Conservation (phyloP, 768 basidiomycete species). For the Amanita rubescens region DNA sequence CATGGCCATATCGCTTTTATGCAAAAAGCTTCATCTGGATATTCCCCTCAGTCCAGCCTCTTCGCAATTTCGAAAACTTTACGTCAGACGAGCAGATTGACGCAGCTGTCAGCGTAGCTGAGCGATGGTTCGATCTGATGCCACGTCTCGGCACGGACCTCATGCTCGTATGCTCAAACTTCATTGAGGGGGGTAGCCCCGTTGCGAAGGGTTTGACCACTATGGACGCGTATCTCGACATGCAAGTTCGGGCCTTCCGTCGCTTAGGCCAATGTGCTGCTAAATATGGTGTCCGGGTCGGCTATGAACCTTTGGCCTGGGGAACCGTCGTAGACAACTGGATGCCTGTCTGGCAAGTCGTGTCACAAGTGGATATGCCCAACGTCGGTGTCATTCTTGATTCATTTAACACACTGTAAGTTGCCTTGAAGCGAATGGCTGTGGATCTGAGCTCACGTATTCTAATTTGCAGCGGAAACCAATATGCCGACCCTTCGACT, state of each 20-base stretch:
- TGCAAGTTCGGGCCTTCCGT: conserved; percentile 18
- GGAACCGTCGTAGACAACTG: conserved; percentile 26
- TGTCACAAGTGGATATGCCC: conserved; percentile 22
- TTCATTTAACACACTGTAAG: conserved; percentile 27
- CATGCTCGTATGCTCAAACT: conserved; percentile 29
- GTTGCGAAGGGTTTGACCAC: conserved; percentile 12
- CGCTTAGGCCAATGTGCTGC: conserved; percentile 25
- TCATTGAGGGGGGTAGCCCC: conserved; percentile 16
- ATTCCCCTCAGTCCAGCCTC: conserved; percentile 29
- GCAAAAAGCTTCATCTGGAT: conserved; percentile 15
- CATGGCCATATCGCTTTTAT: conserved; percentile 14
- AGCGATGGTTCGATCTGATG: conserved; percentile 24
- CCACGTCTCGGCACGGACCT: conserved; percentile 22
- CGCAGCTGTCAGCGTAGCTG: conserved; percentile 19
- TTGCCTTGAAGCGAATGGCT: neutral
- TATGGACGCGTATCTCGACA: conserved; percentile 20
- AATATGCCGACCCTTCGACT: conserved; percentile 30
- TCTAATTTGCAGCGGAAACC: conserved; percentile 19
- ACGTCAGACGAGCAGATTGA: conserved; percentile 17
- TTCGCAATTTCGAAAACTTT: conserved; percentile 30
- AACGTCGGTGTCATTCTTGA: conserved; percentile 32
- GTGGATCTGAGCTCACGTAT: neutral
- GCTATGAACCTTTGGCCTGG: conserved; percentile 29
- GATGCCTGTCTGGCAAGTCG: conserved; percentile 31
- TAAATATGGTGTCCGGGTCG: conserved; percentile 20